Conservation (phyloP, 2,329 filamentous ascomycete species). For the Ascochyta clinopodiicola region DNA sequence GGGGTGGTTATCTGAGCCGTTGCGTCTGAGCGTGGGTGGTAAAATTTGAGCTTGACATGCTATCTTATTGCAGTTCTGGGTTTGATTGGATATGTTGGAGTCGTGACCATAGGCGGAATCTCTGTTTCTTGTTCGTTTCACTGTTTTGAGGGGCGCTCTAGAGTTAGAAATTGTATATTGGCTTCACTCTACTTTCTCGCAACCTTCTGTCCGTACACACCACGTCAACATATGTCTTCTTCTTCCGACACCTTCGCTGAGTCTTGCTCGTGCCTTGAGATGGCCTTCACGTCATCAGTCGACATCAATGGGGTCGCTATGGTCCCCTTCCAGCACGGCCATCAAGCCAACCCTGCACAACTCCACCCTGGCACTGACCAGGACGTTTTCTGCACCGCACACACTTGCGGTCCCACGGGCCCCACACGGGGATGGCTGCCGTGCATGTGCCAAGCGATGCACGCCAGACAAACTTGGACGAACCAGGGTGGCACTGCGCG, state of each 20-base stretch:
- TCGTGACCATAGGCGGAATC: not conserved
- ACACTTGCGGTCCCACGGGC: constrained; percentile 24
- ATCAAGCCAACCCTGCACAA: constrained; percentile 8
- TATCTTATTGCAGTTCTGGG: constrained; percentile 2
- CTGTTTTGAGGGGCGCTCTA: not conserved
- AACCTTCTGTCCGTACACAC: not conserved
- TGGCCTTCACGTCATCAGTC: not conserved
- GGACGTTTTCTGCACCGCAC: constrained; percentile 29
- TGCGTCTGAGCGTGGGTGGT: constrained; percentile 16
- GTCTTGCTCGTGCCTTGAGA: not conserved
- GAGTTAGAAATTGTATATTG: not conserved
- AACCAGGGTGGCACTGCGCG: constrained; percentile 20
- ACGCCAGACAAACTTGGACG: constrained; percentile 18
- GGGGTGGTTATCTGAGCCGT: not conserved
- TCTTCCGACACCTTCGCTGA: not conserved
- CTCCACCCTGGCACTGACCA: constrained; percentile 24
- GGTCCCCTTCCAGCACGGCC: not conserved
- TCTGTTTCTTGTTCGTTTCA: not conserved
- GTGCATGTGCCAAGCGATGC: constrained; percentile 22
- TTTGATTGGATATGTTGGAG: not conserved
- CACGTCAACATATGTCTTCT: not conserved
- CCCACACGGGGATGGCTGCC: constrained; percentile 23
- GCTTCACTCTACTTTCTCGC: not conserved
- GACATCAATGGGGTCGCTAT: not conserved
- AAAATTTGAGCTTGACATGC: constrained; percentile 4